phyloP scores from a whole-genome alignment of 2,329 filamentous ascomycete genomes.

The Passalora sequoiae region DNA sequence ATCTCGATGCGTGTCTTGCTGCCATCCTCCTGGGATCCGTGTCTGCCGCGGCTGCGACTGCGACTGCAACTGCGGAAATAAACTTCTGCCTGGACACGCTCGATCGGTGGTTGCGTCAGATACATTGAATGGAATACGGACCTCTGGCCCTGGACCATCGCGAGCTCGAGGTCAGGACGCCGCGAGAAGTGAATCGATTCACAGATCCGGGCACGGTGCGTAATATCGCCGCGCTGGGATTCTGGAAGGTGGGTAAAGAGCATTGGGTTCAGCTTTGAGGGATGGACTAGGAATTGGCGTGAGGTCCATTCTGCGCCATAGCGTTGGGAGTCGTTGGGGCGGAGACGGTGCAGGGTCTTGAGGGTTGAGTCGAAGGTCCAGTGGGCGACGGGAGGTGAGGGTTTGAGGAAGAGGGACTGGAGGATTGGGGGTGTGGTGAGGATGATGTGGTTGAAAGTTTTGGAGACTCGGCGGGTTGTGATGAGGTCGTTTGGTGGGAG shows the following conservation, averaged over 20 bases:
- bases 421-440: neutral
- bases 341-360: neutral
- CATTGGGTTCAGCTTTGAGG: constrained; percentile 10
- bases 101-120: constrained; percentile 11
- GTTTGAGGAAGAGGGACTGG: constrained; percentile 7
- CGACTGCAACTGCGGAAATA: no score
- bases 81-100: constrained; percentile 2
- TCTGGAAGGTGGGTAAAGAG: constrained; percentile 5
- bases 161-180: constrained; percentile 3
- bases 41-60: no score
- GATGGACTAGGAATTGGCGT: neutral
- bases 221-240: neutral
- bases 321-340: neutral
- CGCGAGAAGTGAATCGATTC: constrained; percentile 7
- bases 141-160: neutral
- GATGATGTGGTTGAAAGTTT: constrained; percentile 12
- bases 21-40: no score
- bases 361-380: neutral
- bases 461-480: constrained; percentile 21
- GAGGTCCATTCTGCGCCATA: neutral
- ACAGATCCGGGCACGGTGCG: constrained; percentile 7
- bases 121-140: constrained; percentile 15
- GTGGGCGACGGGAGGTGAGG: neutral
- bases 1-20: constrained; percentile 1
- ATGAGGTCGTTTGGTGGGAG: constrained; percentile 14